Evolutionary conservation across 139 green algal genomes (phyloP), one percentile per base, ranked within the genome.

Genomic region (Chlorella sp.): DNA sequence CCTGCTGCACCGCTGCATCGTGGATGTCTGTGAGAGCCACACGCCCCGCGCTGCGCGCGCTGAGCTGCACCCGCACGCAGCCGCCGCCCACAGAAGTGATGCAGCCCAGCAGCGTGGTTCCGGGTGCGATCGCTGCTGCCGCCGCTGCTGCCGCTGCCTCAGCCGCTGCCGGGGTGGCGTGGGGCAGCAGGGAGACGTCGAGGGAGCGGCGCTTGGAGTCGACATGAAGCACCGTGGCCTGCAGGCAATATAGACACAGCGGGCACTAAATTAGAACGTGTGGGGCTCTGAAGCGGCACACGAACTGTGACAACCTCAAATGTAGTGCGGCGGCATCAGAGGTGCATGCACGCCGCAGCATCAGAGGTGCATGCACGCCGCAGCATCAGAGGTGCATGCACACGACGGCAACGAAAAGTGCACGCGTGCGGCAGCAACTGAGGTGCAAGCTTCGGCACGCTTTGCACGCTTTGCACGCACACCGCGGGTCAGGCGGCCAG

Each of bases 1-100:
- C 95, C 42, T 97, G 94, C 32, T 84, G 36, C 36, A 97, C 93
- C 37, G 88, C 96, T 0, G 0, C 53, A 73, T 99, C 96, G 69
- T 97, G 94, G 0, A 99, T 85, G 88, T 99, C 97, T 24, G 95
- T 97, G 7, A 99, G 94, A 0, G 88, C 85, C 28, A 98, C 95
- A 34, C 92, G 57, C 9, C 95, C 97, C 2, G 40, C 61, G 24
- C 26, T 39, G 14, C 85, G 77, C 0, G 36, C 39, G 2, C 92
- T 91, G 32, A 99, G 86, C 90, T 93, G 89, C 73, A 99, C 93
- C 57, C 92, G 91, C 81, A 98, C 84, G 4, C 96, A 96, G 0
- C 36, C 73, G 57, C 94, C 94, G 18, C 81, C 53, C 22, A 94
- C 83, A 12, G 91, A 69, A 11, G 85, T 57, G n/a, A 96, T 66